These are phyloP conservation scores for Globisporangium yorkense DNA, from an alignment of 352 stramenopile genomes.

Conservation along the genomic window DNA sequence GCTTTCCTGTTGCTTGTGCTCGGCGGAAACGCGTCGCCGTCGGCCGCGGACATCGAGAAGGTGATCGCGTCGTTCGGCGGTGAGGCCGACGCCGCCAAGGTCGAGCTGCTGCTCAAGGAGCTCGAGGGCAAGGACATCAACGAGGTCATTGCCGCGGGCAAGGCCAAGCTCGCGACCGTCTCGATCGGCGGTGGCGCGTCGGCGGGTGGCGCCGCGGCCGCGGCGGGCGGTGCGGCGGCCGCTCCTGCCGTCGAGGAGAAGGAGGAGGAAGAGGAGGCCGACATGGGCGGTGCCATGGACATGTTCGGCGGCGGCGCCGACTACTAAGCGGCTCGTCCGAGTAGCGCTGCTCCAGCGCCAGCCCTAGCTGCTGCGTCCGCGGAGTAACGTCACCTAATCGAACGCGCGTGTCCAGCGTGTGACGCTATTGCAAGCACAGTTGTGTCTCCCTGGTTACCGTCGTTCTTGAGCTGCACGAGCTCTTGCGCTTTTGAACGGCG, in stretches of 20 bases:
- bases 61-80: conserved; percentile 79
- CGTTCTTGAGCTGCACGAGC: neutral
- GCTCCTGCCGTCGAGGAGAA: conserved; percentile 42
- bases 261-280: conserved; percentile 78
- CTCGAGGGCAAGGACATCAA: conserved; percentile 87
- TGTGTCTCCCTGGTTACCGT: conserved; percentile 2
- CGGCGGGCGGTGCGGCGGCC: conserved; percentile 24
- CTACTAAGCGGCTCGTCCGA: conserved; percentile 49
- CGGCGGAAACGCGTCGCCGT: conserved; percentile 73
- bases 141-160: conserved; percentile 79
- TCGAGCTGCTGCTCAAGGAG: conserved; percentile 83
- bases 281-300: conserved; percentile 76
- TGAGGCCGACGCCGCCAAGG: conserved; percentile 72
- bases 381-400: conserved; percentile 47
- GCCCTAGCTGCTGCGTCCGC: conserved; percentile 7
- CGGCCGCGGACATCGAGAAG: conserved; percentile 77
- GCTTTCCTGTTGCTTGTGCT: conserved; percentile 87
- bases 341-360: conserved; percentile 1
- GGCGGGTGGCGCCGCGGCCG: conserved; percentile 27
- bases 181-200: conserved; percentile 55
- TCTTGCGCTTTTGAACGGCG: neutral
- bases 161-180: conserved; percentile 80
- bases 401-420: conserved; percentile 33
- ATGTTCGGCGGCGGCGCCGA: conserved; percentile 82
- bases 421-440: conserved; percentile 33